phyloP scores from a whole-genome alignment of 768 basidiomycete genomes.

The Boletus tylopilopsis region DNA sequence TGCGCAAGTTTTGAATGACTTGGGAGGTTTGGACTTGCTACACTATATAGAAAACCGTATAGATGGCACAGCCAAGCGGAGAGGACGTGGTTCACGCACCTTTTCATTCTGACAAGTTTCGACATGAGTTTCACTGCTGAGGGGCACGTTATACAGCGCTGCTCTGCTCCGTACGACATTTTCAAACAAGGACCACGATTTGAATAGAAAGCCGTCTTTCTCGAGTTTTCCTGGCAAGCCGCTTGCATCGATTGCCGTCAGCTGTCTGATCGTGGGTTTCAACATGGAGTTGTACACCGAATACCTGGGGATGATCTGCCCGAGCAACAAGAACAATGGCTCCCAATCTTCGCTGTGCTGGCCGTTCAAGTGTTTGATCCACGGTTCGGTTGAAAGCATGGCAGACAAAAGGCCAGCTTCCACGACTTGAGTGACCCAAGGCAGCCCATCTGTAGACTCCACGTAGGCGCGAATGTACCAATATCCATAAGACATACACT shows the following conservation, averaged over 20 bases:
- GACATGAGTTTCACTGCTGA: constrained; percentile 11
- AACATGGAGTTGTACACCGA: constrained; percentile 23
- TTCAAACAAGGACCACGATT: constrained; percentile 22
- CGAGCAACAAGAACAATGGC: constrained; percentile 22
- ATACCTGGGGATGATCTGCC: constrained; percentile 25
- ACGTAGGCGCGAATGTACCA: constrained; percentile 29
- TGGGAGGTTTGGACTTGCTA: constrained; percentile 21
- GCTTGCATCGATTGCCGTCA: constrained; percentile 12
- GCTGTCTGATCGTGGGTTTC: constrained; percentile 13
- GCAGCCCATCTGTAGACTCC: constrained; percentile 23
- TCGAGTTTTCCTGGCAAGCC: constrained; percentile 14
- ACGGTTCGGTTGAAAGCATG: constrained; percentile 25
- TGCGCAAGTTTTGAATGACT: constrained; percentile 25
- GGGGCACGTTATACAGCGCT: constrained; percentile 5
- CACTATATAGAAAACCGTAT: constrained; percentile 13
- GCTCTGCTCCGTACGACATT: constrained; percentile 14
- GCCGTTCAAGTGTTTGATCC: constrained; percentile 19
- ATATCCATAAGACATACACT: constrained; percentile 26
- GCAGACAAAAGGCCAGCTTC: constrained; percentile 24
- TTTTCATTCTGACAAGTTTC: constrained; percentile 25
- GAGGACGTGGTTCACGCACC: constrained; percentile 8
- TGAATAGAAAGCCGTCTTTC: constrained; percentile 12
- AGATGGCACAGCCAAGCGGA: background rate
- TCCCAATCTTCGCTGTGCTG: constrained; percentile 28
- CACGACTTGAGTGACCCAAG: constrained; percentile 25